Conservation (phyloP, 495 filamentous ascomycete species). For the Schizothecium vesticola region DNA sequence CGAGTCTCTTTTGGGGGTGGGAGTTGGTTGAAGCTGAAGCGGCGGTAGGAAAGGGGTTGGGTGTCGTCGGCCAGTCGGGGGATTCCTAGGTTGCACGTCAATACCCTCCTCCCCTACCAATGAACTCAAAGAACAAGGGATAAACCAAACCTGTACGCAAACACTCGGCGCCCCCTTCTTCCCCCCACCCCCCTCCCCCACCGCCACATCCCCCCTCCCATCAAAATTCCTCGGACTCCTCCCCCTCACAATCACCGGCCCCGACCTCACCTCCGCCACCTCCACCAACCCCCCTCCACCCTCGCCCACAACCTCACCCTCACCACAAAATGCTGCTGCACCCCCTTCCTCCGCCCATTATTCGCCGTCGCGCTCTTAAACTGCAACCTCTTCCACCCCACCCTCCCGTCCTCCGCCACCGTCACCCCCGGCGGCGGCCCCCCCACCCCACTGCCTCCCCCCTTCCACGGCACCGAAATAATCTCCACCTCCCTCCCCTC, state of each 20-base stretch:
- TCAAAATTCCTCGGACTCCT: constrained; percentile 66
- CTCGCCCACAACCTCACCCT: constrained; percentile 58
- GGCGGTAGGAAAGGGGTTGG: constrained; percentile 15
- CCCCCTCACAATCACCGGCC: constrained; percentile 63
- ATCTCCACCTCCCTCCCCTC: constrained; percentile 86
- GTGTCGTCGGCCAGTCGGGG: constrained; percentile 23
- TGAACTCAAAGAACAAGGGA: too few relatives aligned
- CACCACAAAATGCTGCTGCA: constrained; percentile 68
- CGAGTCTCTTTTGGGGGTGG: constrained; percentile 26
- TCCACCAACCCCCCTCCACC: constrained; percentile 50
- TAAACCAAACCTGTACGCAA: neutral
- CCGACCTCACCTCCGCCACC: constrained; percentile 57
- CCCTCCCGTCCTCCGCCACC: constrained; percentile 66
- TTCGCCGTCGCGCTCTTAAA: constrained; percentile 90
- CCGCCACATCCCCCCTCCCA: constrained; percentile 58
- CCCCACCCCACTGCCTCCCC: constrained; percentile 49
- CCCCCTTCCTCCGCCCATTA: constrained; percentile 65
- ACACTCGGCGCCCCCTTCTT: constrained; percentile 12
- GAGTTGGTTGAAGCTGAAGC: constrained; percentile 15
- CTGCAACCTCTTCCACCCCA: constrained; percentile 86
- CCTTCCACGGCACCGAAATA: constrained; percentile 90
- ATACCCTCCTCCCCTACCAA: too few relatives aligned
- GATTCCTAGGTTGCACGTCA: constrained; percentile 10
- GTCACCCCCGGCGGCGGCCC: constrained; percentile 52
- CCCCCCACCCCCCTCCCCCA: constrained; percentile 39